Evolutionary conservation across 768 basidiomycete genomes (phyloP).

Genomic region (Clavaria fumosa): DNA sequence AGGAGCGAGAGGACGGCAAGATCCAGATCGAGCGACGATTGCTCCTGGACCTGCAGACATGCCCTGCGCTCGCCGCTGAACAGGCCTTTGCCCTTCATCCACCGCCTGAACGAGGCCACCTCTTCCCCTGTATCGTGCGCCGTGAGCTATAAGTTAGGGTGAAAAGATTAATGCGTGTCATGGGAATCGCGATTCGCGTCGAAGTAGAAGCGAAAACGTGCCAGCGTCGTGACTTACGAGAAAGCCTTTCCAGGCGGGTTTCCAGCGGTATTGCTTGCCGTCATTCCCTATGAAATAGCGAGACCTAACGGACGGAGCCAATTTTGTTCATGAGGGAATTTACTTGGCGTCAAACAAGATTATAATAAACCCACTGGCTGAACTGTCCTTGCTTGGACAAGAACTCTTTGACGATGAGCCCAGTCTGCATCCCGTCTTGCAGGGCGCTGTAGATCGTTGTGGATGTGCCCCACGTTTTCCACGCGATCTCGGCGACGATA

Average conservation of each 20-base stretch:
- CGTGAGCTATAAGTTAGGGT: constrained; percentile 24
- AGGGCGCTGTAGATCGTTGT: constrained; percentile 27
- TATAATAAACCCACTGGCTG: constrained; percentile 23
- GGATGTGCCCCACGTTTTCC: constrained; percentile 27
- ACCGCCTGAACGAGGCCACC: constrained; percentile 25
- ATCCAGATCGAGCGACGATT: constrained; percentile 30
- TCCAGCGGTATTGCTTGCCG: constrained; percentile 36
- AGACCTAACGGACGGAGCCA: constrained; percentile 18
- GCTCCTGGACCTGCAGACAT: constrained; percentile 31
- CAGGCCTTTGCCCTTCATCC: constrained; percentile 25
- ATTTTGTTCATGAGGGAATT: too few species aligned
- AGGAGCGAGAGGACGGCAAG: constrained; percentile 38
- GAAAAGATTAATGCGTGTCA: not conserved
- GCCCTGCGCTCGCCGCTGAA: constrained; percentile 34
- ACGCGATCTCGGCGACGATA: constrained; percentile 35
- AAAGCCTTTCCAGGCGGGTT: constrained; percentile 23
- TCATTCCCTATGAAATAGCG: constrained; percentile 37
- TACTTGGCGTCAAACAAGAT: not conserved
- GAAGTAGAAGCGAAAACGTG: not conserved
- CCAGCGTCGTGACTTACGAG: constrained; percentile 19
- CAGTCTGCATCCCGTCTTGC: constrained; percentile 17
- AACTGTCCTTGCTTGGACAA: constrained; percentile 28
- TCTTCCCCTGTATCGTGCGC: constrained; percentile 23
- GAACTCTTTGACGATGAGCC: constrained; percentile 23
- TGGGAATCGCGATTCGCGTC: not conserved